Evolutionary conservation across 176 grass and related monocot genomes (phyloP), one percentile per base, ranked within the genome.

Genomic region (sorghum (Sorghum bicolor)): DNA sequence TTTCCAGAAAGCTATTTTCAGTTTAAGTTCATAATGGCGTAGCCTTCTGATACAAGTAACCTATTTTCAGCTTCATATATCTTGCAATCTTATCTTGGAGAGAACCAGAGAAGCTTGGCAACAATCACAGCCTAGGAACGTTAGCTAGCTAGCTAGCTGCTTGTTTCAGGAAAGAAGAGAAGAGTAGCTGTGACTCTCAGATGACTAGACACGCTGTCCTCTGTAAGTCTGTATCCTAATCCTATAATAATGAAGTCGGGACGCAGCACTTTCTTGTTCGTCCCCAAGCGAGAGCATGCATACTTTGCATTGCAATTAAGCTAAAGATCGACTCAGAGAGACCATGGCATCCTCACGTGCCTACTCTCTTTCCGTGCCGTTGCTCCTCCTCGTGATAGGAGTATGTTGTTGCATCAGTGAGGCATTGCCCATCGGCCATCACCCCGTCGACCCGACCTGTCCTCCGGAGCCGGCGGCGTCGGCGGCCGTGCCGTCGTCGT

Each of bases 141-240:
- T 22, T 82, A 55, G 83, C 26, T 85, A 26, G 28, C 31, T 41
- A 31, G 14, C 12, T 63, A 14, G 22, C 40, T 11, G 40, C 25
- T 53, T n/a, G 17, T 57, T 79, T 75, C 70, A 69, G n/a, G 61
- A 67, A 80, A 31, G 71, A 76, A 37, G 44, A 70, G 48, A 87
- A 47, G 1, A 66, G 28, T 22, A 80, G 60, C 20, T 79, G 37
- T 14, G 50, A 53, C 10, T 55, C 48, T 5, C 67, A 67, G 37
- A 75, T 62, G 69, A 65, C 31, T 79, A 34, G 19, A 22, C 28
- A 22, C 28, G 13, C n/a, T 50, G 28, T 20, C 17, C 48, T 55
- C 52, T 55, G 20, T 3, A 55, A 17, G 0, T 15, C n/a, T 75
- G 10, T 5, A 2, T 50, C n/a, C n/a, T n/a, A n/a, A 34, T 34